Evolutionary conservation across 2,329 filamentous ascomycete genomes (phyloP).

Genomic region (Cladorrhinum sp.): DNA sequence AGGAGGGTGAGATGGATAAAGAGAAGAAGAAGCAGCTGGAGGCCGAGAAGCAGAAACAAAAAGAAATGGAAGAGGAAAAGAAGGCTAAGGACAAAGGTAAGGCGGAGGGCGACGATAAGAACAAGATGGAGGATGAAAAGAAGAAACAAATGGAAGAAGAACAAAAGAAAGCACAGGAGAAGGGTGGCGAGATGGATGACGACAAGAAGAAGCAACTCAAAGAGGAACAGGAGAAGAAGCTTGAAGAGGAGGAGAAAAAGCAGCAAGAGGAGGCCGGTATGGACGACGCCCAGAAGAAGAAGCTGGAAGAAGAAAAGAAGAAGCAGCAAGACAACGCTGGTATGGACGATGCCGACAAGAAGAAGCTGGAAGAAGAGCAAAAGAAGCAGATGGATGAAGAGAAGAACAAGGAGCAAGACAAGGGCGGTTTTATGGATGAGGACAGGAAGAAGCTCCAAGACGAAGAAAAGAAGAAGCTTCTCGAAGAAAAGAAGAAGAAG

Average conservation of each 20-base stretch:
- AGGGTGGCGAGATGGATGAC: neutral
- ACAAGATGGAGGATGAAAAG: neutral
- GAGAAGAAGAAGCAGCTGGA: neutral
- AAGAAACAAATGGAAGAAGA: neutral
- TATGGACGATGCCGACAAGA: neutral
- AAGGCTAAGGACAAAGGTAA: neutral
- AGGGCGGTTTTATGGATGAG: neutral
- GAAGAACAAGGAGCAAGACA: neutral
- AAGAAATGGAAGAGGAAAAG: neutral
- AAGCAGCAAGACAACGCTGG: neutral
- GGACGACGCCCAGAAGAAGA: neutral
- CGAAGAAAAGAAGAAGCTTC: neutral
- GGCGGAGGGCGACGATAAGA: too few species aligned
- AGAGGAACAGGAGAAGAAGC: neutral
- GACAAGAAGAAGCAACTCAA: neutral
- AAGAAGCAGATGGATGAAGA: neutral
- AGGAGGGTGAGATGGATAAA: neutral
- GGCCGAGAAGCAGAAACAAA: neutral
- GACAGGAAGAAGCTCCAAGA: neutral
- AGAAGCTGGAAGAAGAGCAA: neutral
- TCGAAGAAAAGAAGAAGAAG: neutral
- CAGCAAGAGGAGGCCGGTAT: neutral
- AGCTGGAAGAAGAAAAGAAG: neutral
- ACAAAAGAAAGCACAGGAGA: neutral
- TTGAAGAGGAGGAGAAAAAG: neutral